Evolutionary conservation across 352 stramenopile species (phyloP), one percentile per base, ranked within the genome.

Genomic region (Globisporangium orthogonon): DNA sequence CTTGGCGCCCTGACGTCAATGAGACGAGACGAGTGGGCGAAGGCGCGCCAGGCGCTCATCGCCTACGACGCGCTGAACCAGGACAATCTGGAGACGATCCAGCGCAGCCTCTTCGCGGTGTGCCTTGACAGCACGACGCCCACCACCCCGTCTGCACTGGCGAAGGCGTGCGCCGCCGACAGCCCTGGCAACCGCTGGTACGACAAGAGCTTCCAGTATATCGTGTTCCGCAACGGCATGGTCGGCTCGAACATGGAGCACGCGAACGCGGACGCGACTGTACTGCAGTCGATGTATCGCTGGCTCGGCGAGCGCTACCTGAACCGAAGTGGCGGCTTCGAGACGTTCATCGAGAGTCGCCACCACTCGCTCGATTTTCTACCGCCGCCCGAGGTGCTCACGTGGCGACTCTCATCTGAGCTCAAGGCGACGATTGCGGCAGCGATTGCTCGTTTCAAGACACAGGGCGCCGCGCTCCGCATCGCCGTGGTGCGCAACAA

Each of bases 171-270:
- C 56, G 83, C 66, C 47, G 86, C 65, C 17, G 50, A 61, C 10
- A 87, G 69, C 48, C 73, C 62, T 33, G 70, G 72, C 47, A 98
- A 98, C 68, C 88, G 94, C 48, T 98, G 89, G 86, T 98, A 97
- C 58, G 96, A 98, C 74, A 98, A 98, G 71, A 97, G 89, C 18
- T 90, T 98, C 67, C 91, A 98, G 74, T 74, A 98, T 30, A 75
- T 98, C 31, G 81, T 97, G 18, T 97, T 95, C 40, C 72, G 74
- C 23, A 98, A 98, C 65, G 94, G 93, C 23, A 98, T 87, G 69
- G 65, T 87, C 50, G 95, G 93, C 23, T 74, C 96, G 45, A 83
- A 96, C 56, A 94, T 94, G 59, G 94, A 98, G 74, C 95, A 98
- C 66, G 91, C 87, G 2, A 97, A 98, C 74, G 96, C 94, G 53